Evolutionary conservation across 495 filamentous ascomycete species (phyloP).

Genomic region (Hypoxylon lienhwacheense): DNA sequence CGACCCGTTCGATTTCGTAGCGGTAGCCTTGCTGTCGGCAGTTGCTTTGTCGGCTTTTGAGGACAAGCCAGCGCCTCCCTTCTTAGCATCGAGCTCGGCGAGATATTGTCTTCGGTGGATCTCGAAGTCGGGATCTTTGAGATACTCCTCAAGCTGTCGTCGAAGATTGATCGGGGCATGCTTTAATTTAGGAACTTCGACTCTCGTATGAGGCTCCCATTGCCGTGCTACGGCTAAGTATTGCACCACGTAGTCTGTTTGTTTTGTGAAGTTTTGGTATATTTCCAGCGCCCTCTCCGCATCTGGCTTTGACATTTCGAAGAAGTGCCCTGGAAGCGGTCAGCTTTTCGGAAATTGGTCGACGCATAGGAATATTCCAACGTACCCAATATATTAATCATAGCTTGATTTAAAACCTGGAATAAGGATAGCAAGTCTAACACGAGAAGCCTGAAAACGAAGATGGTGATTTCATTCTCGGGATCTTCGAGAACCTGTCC

Average conservation of each 20-base stretch:
- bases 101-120: constrained; percentile 89
- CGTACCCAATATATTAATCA: constrained; percentile 94
- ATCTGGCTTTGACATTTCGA: constrained; percentile 95
- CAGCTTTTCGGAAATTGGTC: constrained; percentile 11
- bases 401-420: constrained; percentile 94
- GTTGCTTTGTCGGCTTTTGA: constrained; percentile 43
- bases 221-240: constrained; percentile 85
- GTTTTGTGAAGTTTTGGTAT: constrained; percentile 89
- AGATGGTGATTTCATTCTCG: constrained; percentile 96
- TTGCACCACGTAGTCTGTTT: constrained; percentile 89
- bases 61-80: constrained; percentile 51
- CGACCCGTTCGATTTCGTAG: constrained; percentile 38
- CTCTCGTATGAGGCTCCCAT: constrained; percentile 84
- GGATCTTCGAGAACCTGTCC: constrained; percentile 80
- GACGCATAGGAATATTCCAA: background rate
- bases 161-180: constrained; percentile 92
- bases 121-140: constrained; percentile 96
- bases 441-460: constrained; percentile 90
- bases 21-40: constrained; percentile 43
- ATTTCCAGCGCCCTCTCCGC: constrained; percentile 90
- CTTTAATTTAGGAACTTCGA: constrained; percentile 96
- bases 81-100: constrained; percentile 80
- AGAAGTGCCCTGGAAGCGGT: constrained; percentile 76
- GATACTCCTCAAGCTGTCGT: constrained; percentile 87
- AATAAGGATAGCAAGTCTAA: constrained; percentile 89